Base-by-base conservation (phyloP, 495 filamentous ascomycete genomes). In the Chaetomium tenue region DNA sequence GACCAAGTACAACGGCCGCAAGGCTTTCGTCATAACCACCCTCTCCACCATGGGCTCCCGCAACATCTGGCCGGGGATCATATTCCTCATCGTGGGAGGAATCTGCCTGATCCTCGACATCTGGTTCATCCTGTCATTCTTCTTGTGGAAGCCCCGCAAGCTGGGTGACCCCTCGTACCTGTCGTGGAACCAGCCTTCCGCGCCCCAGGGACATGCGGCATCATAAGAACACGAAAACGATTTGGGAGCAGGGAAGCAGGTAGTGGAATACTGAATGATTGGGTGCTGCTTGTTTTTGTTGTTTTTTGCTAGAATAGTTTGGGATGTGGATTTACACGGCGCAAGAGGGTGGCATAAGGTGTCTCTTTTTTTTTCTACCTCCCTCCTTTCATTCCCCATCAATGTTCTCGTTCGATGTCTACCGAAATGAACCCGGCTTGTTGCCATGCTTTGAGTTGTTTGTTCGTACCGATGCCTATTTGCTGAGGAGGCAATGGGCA, bases 91-190 rank as follows among this genome's bases (percentile, higher is more conserved):
- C 46, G 91, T 99, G 23, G 93, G 91, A 50, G 94, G 93, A 52
- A 83, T 97, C 65, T 99, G 95, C 77, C 85, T 98, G 59, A 74
- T 96, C 22, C 83, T 99, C 12, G 93, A 93, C 22, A 82, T 87
- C 18, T 70, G 97, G 58, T 99, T 99, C 77, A 92, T 93, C 15
- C 79, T 90, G 63, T 91, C 91, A 12, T 92, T 97, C 78, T 81
- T 97, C 64, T 85, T 98, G 73, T 75, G 72, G 72, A 93, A 90
- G 71, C 94, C 92, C 63, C 93, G 94, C 66, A 98, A 98, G 89
- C 84, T 99, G 51, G 94, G 94, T 30, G 94, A 99, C 75, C 94
- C 97, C 73, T 97, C 91, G 33, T 98, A 98, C 76, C 83, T 99
- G 46, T 91, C 90, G 11, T 99, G 95, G 95, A 97, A 98, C 77